These are phyloP conservation scores for Suillus fuscotomentosus DNA, from an alignment of 768 basidiomycete genomes.

Conservation along the genomic window DNA sequence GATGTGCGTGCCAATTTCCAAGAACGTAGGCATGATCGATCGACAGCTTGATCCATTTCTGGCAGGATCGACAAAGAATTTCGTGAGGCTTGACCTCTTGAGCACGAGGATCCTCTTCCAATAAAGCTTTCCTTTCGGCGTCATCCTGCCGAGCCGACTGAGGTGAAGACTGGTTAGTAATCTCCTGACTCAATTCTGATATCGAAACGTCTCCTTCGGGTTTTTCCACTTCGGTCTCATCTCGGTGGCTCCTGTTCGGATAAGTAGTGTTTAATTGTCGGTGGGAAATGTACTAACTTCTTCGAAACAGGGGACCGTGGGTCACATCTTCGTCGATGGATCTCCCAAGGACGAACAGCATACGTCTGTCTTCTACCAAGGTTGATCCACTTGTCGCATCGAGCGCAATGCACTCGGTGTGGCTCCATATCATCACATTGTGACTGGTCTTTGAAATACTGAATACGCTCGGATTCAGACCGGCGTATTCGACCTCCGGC, in stretches of 20 bases:
- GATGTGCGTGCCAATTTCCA: slow-evolving; percentile 56
- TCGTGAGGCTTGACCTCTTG: slow-evolving; percentile 49
- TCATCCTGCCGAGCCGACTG: slow-evolving; percentile 24
- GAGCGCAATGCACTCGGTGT: slow-evolving; percentile 55
- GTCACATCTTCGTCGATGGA: slow-evolving; percentile 55
- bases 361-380: slow-evolving; percentile 58
- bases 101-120: slow-evolving; percentile 53
- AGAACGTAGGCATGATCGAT: slow-evolving; percentile 38
- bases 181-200: not conserved
- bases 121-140: slow-evolving; percentile 46
- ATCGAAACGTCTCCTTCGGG: not conserved
- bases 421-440: slow-evolving; percentile 56
- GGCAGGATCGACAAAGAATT: slow-evolving; percentile 59
- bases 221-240: not conserved
- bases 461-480: slow-evolving; percentile 59
- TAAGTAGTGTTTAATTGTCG: not conserved
- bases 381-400: slow-evolving; percentile 56
- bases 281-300: slow-evolving; percentile 16
- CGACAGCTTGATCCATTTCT: slow-evolving; percentile 60
- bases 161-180: slow-evolving; percentile 3
- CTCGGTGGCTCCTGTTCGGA: not conserved
- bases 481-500: slow-evolving; percentile 47
- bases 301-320: slow-evolving; percentile 31
- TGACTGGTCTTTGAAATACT: slow-evolving; percentile 62
- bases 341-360: slow-evolving; percentile 59